Percentiles rank a stretch among this genome's conserved stretches.
phyloP scores from a whole-genome alignment of 176 grass and related monocot species.

The Aegilops speltoides region DNA sequence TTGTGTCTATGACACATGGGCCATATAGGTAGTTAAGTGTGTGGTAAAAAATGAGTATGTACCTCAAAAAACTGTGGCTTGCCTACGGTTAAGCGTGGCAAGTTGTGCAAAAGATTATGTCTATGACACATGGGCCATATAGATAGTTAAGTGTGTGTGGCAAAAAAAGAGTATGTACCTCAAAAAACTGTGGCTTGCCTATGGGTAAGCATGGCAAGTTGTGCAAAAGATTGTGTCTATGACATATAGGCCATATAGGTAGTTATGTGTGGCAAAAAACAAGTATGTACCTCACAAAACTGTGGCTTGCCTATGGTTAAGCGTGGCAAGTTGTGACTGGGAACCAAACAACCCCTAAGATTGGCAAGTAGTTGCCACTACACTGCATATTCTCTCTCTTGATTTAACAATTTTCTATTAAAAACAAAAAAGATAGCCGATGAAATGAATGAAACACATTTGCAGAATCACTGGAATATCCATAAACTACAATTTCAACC shows the following conservation, averaged over 20 bases:
- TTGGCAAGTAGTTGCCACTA: not conserved
- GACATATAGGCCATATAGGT: too few species aligned
- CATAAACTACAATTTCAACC: not conserved
- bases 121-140: too few species aligned
- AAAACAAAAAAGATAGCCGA: not conserved
- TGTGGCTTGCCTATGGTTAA: not conserved
- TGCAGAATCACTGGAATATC: conserved; percentile 9
- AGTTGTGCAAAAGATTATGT: too few species aligned
- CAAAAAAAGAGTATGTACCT: not conserved
- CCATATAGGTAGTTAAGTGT: not conserved
- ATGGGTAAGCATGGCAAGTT: too few species aligned
- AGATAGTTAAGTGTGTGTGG: not conserved
- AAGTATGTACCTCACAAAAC: not conserved
- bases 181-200: not conserved
- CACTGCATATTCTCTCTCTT: not conserved
- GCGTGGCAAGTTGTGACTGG: not conserved
- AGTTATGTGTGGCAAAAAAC: not conserved
- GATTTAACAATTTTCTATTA: not conserved
- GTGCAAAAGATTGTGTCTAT: too few species aligned
- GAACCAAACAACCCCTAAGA: not conserved
- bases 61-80: too few species aligned
- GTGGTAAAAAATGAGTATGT: too few species aligned
- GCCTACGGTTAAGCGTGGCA: too few species aligned
- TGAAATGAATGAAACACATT: conserved; percentile 24
- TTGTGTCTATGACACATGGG: not conserved